Conservation (phyloP, 2,329 filamentous ascomycete genomes). For the Pseudogymnoascus sp. region DNA sequence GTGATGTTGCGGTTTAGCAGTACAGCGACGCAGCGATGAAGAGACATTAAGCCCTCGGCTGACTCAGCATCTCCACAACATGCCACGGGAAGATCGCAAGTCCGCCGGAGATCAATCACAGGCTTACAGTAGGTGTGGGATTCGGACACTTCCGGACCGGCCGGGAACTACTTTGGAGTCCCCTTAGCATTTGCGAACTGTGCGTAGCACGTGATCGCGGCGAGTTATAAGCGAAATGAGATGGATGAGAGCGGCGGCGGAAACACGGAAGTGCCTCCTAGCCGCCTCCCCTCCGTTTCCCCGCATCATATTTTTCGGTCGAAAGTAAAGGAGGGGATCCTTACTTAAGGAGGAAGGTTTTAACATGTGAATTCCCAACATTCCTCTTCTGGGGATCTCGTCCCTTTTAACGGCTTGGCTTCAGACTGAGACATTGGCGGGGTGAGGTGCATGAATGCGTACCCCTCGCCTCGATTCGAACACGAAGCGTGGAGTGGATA, state of each 20-base stretch:
- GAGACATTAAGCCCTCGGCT: background rate
- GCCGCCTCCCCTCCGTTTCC: background rate
- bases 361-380: background rate
- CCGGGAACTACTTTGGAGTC: background rate
- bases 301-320: background rate
- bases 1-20: background rate
- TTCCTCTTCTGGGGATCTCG: background rate
- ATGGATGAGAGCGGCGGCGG: background rate
- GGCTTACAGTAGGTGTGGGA: background rate
- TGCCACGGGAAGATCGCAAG: conserved; percentile 7
- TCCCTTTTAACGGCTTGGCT: background rate
- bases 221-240: background rate
- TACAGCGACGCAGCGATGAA: background rate
- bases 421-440: background rate
- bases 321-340: background rate
- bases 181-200: background rate
- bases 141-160: background rate
- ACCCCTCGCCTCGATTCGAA: background rate
- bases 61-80: background rate
- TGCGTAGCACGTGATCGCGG: background rate
- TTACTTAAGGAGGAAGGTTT: background rate
- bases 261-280: background rate
- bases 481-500: background rate
- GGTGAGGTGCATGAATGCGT: background rate
- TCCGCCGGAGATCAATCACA: background rate